Evolutionary conservation across 2,329 filamentous ascomycete species (phyloP), one percentile per base, ranked within the genome.

Genomic region (Celoporthe dispersa): DNA sequence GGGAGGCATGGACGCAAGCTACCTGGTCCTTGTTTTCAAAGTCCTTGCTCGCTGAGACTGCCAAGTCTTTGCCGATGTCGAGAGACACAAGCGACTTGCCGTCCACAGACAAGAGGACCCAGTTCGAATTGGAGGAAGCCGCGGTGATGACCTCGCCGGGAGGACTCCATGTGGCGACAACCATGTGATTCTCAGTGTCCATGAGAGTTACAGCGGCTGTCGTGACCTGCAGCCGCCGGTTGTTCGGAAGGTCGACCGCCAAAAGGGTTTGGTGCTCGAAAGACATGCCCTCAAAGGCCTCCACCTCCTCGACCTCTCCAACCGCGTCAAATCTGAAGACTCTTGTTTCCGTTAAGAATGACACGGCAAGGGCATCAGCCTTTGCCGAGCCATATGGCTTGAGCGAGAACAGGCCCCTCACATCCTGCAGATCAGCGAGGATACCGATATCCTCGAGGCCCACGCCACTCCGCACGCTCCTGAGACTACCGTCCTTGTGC

Each of bases 401-500:
- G 19, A 97, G 78, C 3, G 90, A 85, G 83, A 94, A 97, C 1
- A 97, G 81, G 35, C 90, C 89, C 68, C 89, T 89, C 57, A 93
- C 90, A 77, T 91, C 87, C 41, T 90, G 85, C 81, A 98, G 90
- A 61, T 97, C 92, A 48, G 90, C 92, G 11, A 98, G 83, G 6
- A 95, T 86, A 28, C 94, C 95, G 22, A 94, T 82, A 68, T 98
- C 94, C 78, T 98, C 94, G 66, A 98, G 86, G 0, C 94, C 94
- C 65, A 99, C 94, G 64, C 96, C 97, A 78, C 95, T 98, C 68
- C 96, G 88, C 31, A 99, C 93, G 77, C 94, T 97, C 71, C 96
- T 87, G 67, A 99, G 82, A 68, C 92, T 95, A 25, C 96, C 96
- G 76, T 97, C 94, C 73, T 92, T 90, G 77, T 93, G 96, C 0